phyloP scores from a whole-genome alignment of 352 stramenopile species.

The Globisporangium emineosum region DNA sequence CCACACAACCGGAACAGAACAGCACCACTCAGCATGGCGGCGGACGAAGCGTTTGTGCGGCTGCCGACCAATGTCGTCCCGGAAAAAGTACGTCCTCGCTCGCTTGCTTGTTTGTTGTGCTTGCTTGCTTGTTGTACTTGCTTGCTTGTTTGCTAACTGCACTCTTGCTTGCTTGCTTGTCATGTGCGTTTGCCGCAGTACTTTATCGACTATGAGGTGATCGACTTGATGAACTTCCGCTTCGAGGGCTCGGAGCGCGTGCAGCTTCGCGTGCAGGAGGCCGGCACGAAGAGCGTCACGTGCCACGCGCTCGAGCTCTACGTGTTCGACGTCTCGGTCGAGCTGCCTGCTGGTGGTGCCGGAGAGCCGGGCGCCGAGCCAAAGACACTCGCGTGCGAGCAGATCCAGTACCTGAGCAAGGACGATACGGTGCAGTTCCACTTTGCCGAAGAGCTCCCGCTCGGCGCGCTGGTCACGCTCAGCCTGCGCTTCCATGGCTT shows the following conservation, averaged over 20 bases:
- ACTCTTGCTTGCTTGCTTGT: neutral
- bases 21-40: slow-evolving; percentile 3
- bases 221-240: slow-evolving; percentile 75
- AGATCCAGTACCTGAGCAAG: slow-evolving; percentile 46
- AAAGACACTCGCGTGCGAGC: slow-evolving; percentile 32
- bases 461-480: slow-evolving; percentile 34
- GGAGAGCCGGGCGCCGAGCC: slow-evolving; percentile 18
- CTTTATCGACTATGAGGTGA: slow-evolving; percentile 68
- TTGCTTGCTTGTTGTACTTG: neutral
- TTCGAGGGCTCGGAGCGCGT: slow-evolving; percentile 73
- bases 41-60: slow-evolving; percentile 35
- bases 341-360: slow-evolving; percentile 30
- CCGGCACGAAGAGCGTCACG: slow-evolving; percentile 69
- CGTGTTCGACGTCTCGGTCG: slow-evolving; percentile 66
- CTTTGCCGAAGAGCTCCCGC: slow-evolving; percentile 40
- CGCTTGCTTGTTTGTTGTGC: neutral
- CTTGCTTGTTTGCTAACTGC: no score
- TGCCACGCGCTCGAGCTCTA: slow-evolving; percentile 95
- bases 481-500: slow-evolving; percentile 61
- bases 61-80: slow-evolving; percentile 56
- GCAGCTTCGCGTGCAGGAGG: slow-evolving; percentile 44
- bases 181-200: slow-evolving; percentile 32
- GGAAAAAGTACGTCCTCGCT: slow-evolving; percentile 35
- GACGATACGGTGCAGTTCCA: slow-evolving; percentile 63
- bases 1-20: neutral